Evolutionary conservation across 1,139 yeast species (phyloP).

Genomic region (Hyphopichia buzzinii): DNA sequence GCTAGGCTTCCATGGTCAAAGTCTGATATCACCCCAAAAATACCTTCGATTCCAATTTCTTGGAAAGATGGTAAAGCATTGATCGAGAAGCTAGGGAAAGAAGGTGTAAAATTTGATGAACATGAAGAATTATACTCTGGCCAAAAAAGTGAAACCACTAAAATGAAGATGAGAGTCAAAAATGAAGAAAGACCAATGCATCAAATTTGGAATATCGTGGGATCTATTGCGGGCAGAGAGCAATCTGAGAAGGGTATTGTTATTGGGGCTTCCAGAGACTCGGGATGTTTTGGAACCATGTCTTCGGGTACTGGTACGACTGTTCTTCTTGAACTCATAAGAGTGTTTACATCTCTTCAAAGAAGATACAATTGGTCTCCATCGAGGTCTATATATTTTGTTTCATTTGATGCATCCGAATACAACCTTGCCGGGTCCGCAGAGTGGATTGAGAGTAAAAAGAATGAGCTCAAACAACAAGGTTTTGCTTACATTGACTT

Average conservation of each 20-base stretch:
- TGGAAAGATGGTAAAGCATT: slow-evolving; percentile 63
- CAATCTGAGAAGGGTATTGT: slow-evolving; percentile 72
- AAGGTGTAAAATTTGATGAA: slow-evolving; percentile 41
- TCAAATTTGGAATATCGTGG: slow-evolving; percentile 75
- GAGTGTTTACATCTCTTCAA: slow-evolving; percentile 66
- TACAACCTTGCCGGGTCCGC: slow-evolving; percentile 84
- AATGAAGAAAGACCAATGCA: slow-evolving; percentile 61
- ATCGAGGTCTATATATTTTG: slow-evolving; percentile 74
- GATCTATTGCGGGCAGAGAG: slow-evolving; percentile 77
- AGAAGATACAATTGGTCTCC: slow-evolving; percentile 78
- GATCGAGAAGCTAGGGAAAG: slow-evolving; percentile 42
- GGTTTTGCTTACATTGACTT: slow-evolving; percentile 77
- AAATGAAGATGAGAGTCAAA: slow-evolving; percentile 38
- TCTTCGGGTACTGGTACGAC: slow-evolving; percentile 77
- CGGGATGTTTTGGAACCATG: slow-evolving; percentile 73
- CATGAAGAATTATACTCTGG: slow-evolving; percentile 30
- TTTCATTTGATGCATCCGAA: slow-evolving; percentile 82
- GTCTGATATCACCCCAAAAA: slow-evolving; percentile 58
- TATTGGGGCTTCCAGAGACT: slow-evolving; percentile 83
- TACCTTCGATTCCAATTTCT: slow-evolving; percentile 78
- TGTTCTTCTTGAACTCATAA: slow-evolving; percentile 66
- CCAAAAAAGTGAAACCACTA: slow-evolving; percentile 25
- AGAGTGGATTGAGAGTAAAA: slow-evolving; percentile 67
- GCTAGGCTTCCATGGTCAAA: slow-evolving; percentile 42
- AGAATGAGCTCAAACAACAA: slow-evolving; percentile 52